These are phyloP conservation scores for Pythium myriotylum DNA, from an alignment of 352 stramenopile genomes.

Conservation along the genomic window DNA sequence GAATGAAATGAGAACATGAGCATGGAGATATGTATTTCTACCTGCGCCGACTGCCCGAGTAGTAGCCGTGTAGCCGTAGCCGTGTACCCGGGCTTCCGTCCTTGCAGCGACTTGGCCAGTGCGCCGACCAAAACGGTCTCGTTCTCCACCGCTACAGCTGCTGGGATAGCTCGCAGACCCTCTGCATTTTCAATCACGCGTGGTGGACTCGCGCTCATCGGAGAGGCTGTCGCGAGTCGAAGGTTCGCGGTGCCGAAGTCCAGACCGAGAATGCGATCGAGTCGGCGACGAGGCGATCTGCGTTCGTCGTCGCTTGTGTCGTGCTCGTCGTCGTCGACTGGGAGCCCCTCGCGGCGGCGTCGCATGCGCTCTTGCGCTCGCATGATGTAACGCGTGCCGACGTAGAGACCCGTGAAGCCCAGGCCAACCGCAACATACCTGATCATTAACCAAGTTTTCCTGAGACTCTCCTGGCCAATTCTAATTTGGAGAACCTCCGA, in stretches of 20 bases:
- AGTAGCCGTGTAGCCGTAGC: constrained; percentile 55
- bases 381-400: constrained; percentile 61
- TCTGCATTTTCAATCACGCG: constrained; percentile 65
- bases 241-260: constrained; percentile 59
- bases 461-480: no score
- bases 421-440: constrained; percentile 40
- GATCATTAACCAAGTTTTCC: no score
- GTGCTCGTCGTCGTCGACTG: constrained; percentile 37
- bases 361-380: constrained; percentile 63
- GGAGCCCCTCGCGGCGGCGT: constrained; percentile 42
- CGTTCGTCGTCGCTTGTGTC: neutral
- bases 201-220: constrained; percentile 24
- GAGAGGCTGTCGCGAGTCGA: constrained; percentile 43
- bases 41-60: constrained; percentile 31
- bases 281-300: neutral
- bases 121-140: constrained; percentile 52
- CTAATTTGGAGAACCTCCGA: no score
- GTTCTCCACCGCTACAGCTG: constrained; percentile 65
- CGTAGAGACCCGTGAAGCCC: constrained; percentile 47
- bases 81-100: constrained; percentile 60
- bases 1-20: no score
- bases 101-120: constrained; percentile 49
- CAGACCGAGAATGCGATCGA: constrained; percentile 53
- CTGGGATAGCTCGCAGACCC: constrained; percentile 51
- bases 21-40: no score